Conservation (phyloP, 2,329 filamentous ascomycete species). For the Juglanconis juglandina region DNA sequence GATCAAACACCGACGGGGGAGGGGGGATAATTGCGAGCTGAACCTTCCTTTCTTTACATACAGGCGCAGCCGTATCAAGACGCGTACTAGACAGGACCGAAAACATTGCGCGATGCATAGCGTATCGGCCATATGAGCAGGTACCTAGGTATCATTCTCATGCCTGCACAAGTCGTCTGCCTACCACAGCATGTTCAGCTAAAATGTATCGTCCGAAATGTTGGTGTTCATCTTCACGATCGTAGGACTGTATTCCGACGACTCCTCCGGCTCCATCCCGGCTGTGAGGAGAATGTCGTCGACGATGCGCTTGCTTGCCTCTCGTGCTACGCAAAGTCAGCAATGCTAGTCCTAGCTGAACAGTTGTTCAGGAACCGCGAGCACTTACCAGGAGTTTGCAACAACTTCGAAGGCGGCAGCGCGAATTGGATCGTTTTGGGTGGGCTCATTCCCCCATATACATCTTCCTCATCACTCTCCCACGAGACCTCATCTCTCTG, state of each 20-base stretch:
- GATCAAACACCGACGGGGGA: too few species aligned
- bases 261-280: slow-evolving; percentile 58
- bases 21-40: too few species aligned
- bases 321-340: slow-evolving; percentile 52
- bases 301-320: slow-evolving; percentile 78
- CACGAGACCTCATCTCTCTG: slow-evolving; percentile 56
- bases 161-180: not conserved
- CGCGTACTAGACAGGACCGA: too few species aligned
- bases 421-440: slow-evolving; percentile 92
- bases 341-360: not conserved
- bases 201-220: slow-evolving; percentile 62
- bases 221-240: slow-evolving; percentile 64
- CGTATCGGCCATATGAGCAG: not conserved
- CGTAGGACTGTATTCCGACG: slow-evolving; percentile 59
- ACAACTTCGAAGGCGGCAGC: slow-evolving; percentile 69
- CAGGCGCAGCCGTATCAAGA: too few species aligned
- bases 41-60: too few species aligned
- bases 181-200: slow-evolving; percentile 5
- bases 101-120: not conserved
- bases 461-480: slow-evolving; percentile 70
- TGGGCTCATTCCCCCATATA: slow-evolving; percentile 74
- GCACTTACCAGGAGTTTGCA: slow-evolving; percentile 72
- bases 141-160: not conserved
- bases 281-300: slow-evolving; percentile 76
- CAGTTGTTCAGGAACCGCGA: not conserved